Conservation (phyloP, 371 early-diverging fungal species). For the Synchytrium microbalum region DNA sequence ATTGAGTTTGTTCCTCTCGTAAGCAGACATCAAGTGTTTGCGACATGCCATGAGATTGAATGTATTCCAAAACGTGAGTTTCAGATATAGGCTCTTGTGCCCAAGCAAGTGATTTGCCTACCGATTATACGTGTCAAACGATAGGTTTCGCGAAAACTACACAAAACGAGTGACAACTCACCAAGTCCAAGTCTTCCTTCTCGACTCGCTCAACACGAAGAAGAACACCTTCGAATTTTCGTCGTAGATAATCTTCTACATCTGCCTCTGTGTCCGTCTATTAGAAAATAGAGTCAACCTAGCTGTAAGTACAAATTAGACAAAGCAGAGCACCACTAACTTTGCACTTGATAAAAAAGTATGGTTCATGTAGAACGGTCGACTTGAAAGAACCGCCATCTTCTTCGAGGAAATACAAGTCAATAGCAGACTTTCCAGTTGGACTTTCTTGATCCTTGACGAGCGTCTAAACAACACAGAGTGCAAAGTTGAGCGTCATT, state of each 20-base stretch:
- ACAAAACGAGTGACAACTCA: constrained; percentile 20
- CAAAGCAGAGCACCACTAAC: too few relatives aligned
- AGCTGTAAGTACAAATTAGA: constrained; percentile 5
- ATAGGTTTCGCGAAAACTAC: neutral
- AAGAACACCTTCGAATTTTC: constrained; percentile 60
- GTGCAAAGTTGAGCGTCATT: constrained; percentile 1
- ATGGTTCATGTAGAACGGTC: constrained; percentile 76
- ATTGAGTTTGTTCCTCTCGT: constrained; percentile 50
- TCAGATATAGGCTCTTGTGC: constrained; percentile 58
- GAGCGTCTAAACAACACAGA: constrained; percentile 19
- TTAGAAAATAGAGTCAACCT: constrained; percentile 17
- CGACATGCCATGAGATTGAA: constrained; percentile 70
- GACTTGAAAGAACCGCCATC: constrained; percentile 85
- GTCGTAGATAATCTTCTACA: constrained; percentile 78
- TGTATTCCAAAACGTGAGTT: constrained; percentile 76
- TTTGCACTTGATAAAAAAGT: constrained; percentile 81
- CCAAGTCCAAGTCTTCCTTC: constrained; percentile 84
- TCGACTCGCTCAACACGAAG: constrained; percentile 54
- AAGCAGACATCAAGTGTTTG: constrained; percentile 59
- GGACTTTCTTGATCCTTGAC: constrained; percentile 45
- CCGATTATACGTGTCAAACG: neutral
- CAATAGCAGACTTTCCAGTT: constrained; percentile 69
- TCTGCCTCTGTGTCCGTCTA: constrained; percentile 67
- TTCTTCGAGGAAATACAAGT: constrained; percentile 87
- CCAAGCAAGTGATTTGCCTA: constrained; percentile 88